Base-by-base conservation (phyloP, 164 flowering plant genomes). In the Nelumbo lutea region DNA sequence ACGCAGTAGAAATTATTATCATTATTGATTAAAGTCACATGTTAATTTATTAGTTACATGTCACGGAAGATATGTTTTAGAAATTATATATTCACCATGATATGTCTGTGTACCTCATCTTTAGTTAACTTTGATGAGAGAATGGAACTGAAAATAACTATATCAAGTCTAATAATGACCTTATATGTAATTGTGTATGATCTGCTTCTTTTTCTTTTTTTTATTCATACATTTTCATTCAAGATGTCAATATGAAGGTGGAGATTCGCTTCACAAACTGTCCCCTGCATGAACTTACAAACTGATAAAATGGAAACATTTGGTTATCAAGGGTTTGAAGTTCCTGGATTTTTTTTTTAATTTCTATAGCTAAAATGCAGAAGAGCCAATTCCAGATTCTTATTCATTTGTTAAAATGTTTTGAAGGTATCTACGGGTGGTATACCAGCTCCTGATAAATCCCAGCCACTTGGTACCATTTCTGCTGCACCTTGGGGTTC, bases 401-500 rank as follows among this genome's bases (percentile, higher is more conserved):
- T 64, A 72, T 65, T 72, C 58, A 15, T 64, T 46, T 76, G 27
- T 52, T 45, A 4, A 68, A 42, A 40, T 44, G 10, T 58, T 63
- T n/a, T 83, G 78, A 74, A 95, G 99, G 82, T 95, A 55, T 53
- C 97, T 4, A 95, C 98, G 0, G 93, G 98, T 65, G 98, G 99
- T 42, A 79, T 95, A 75, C 99, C 99, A 52, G 81, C 84, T 53
- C 96, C 98, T 0, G 93, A 93, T 2, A 76, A 85, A 65, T 47
- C 80, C 51, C 77, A 84, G 67, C 98, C 99, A 11, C 87, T 95
- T 45, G 98, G 98, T 64, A 80, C 96, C 69, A 90, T 95, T 72
- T 70, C 99, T 69, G 98, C 99, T 61, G 99, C 99, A 69, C 98
- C 99, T 13, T 95, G 99, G 99, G 99, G 99, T 9, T 95, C 99